phyloP scores from a whole-genome alignment of 768 basidiomycete genomes.

The Tylopilus plumbeoviolaceoides region DNA sequence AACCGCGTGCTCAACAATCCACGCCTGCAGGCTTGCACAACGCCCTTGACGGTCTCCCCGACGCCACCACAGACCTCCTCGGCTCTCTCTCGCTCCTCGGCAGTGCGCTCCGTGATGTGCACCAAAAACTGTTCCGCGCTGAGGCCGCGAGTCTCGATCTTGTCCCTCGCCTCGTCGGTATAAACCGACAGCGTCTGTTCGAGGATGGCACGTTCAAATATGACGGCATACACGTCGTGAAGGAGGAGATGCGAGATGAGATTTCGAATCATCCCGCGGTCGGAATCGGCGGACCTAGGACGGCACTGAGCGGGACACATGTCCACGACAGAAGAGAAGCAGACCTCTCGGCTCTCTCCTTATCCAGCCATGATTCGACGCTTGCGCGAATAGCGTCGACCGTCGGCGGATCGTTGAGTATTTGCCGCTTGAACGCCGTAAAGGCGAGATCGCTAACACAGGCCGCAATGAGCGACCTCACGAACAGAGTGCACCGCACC shows the following conservation, averaged over 20 bases:
- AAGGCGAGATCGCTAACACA: conserved; percentile 52
- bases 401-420: conserved; percentile 49
- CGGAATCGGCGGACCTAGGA: conserved; percentile 32
- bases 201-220: conserved; percentile 57
- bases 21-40: conserved; percentile 51
- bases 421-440: conserved; percentile 42
- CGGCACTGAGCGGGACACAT: background rate
- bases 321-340: background rate
- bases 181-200: conserved; percentile 52
- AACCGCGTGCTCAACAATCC: conserved; percentile 44
- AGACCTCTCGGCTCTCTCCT: conserved; percentile 48
- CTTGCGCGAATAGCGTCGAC: conserved; percentile 41
- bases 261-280: conserved; percentile 39
- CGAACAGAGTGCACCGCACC: background rate
- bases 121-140: conserved; percentile 52
- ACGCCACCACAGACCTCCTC: conserved; percentile 44
- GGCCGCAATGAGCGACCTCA: background rate
- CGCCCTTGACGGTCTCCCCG: conserved; percentile 43
- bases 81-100: conserved; percentile 56
- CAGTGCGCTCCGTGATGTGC: conserved; percentile 41
- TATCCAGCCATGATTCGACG: conserved; percentile 48
- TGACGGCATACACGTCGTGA: conserved; percentile 51
- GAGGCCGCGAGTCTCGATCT: conserved; percentile 28
- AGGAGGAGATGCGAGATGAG: conserved; percentile 56
- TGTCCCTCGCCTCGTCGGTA: conserved; percentile 41